phyloP scores from a whole-genome alignment of 257 asterid species.

The Cruciata laevipes region DNA sequence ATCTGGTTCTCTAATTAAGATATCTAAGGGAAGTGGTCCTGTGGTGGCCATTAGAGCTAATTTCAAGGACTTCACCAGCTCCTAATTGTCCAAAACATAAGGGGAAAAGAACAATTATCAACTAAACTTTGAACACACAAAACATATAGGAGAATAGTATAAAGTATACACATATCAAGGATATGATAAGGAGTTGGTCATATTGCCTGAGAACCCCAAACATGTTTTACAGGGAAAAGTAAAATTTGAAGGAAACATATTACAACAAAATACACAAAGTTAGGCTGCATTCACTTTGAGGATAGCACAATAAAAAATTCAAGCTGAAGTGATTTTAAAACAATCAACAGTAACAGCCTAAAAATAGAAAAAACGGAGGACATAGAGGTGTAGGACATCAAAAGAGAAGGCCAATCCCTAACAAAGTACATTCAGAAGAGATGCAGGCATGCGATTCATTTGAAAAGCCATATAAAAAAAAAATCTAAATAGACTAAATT shows the following conservation, averaged over 20 bases:
- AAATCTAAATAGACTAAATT: too few relatives aligned
- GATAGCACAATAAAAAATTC: not conserved
- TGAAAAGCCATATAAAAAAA: too few relatives aligned
- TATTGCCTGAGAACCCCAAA: too few relatives aligned
- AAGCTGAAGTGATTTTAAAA: too few relatives aligned
- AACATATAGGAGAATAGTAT: not conserved
- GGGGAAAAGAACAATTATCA: not conserved
- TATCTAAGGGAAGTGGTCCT: constrained; percentile 50
- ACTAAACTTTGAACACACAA: not conserved
- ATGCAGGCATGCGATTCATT: too few relatives aligned
- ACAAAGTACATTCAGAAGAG: too few relatives aligned
- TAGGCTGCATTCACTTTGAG: not conserved
- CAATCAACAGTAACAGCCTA: too few relatives aligned
- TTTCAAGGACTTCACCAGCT: constrained; percentile 2
- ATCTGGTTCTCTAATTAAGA: constrained; percentile 64
- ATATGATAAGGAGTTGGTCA: too few relatives aligned
- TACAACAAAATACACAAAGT: not conserved
- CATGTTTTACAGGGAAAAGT: not conserved
- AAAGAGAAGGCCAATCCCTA: too few relatives aligned
- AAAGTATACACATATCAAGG: not conserved
- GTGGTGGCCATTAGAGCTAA: constrained; percentile 50
- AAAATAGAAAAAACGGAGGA: too few relatives aligned
- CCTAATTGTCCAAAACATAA: not conserved
- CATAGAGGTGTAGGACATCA: too few relatives aligned
- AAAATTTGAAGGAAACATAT: not conserved